phyloP scores from a whole-genome alignment of 2,329 filamentous ascomycete species.

The Septoria petroselini region DNA sequence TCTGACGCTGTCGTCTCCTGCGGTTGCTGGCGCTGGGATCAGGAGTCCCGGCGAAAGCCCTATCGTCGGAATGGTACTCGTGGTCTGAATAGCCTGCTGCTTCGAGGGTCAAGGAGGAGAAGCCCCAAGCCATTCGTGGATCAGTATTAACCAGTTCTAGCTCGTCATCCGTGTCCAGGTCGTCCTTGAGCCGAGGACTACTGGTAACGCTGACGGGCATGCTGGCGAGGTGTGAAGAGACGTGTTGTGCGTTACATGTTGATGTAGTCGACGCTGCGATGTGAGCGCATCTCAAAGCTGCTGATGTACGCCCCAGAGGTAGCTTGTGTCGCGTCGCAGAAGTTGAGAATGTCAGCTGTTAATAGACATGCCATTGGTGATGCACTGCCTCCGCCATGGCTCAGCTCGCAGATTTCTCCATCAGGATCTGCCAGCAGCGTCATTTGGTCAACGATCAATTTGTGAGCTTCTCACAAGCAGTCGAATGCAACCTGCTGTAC shows the following conservation, averaged over 20 bases:
- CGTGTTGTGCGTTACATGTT: background rate
- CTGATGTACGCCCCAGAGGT: no score
- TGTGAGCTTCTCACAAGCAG: no score
- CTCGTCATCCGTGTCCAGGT: conserved; percentile 30
- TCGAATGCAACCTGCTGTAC: no score
- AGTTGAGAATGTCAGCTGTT: background rate
- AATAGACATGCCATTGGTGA: background rate
- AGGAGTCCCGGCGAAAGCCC: conserved; percentile 26
- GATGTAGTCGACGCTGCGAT: no score
- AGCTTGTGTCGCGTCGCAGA: no score
- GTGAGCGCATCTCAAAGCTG: no score
- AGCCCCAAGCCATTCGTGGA: conserved; percentile 29
- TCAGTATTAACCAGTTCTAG: conserved; percentile 25
- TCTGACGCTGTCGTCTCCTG: conserved; percentile 24
- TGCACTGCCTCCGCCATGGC: conserved; percentile 16
- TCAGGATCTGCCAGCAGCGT: no score
- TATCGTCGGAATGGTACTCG: conserved; percentile 21
- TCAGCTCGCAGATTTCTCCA: conserved; percentile 3
- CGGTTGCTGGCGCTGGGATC: conserved; percentile 24
- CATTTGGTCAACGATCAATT: no score
- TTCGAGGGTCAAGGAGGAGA: conserved; percentile 26
- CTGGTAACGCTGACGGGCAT: conserved; percentile 23
- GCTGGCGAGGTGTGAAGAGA: background rate
- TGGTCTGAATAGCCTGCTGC: conserved; percentile 13
- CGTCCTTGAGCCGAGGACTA: conserved; percentile 30